Base-by-base conservation (phyloP, 2,329 filamentous ascomycete species). In the Trichoderma pleuroti region DNA sequence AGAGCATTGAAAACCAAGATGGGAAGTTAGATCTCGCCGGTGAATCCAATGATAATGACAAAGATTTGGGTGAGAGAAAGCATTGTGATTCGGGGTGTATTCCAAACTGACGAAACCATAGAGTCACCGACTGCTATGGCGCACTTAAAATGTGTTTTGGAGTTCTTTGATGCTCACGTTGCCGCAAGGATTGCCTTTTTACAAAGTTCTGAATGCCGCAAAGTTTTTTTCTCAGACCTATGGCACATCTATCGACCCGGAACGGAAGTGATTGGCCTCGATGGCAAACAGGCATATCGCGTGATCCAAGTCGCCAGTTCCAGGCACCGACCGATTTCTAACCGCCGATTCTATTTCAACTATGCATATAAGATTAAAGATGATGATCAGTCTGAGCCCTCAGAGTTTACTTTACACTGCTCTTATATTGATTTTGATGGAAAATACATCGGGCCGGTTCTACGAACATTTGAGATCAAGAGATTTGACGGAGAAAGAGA, bases 401-500 rank as follows among this genome's bases (percentile, higher is more conserved):
- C 16, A 56, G 24, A 59, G 34, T 39, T 75, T 12, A 54, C 54
- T 2, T 32, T 76, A 1, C 7, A 68, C 9, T 76, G 75, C 69
- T 72, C 76, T 14, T 74, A 76, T 30, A 72, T 79, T 14, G 74
- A 80, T 62, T 81, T 79, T 64, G 77, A 81, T 34, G 79, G 79
- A 0, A 74, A 73, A 12, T n/a, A 57, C 2, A 54, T 79, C 1
- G 78, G 78, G 0, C 78, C 78, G 0, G 76, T 36, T 79, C 1
- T 9, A 2, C 2, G 74, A 68, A 4, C 63, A 7, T 76, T 79
- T 30, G n/a, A 70, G 0, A 71, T 81, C 52, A 39, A 62, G 4
- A 61, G 62, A 3, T 81, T 75, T 52, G 77, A 77, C 0, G 77
- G 76, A 4, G 74, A 76, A 26, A 77, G 71, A 46, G 56, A 60